Evolutionary conservation across 1,284 basidiomycete genomes (phyloP), one percentile per base, ranked within the genome.

Genomic region (Schizophyllum amplum): DNA sequence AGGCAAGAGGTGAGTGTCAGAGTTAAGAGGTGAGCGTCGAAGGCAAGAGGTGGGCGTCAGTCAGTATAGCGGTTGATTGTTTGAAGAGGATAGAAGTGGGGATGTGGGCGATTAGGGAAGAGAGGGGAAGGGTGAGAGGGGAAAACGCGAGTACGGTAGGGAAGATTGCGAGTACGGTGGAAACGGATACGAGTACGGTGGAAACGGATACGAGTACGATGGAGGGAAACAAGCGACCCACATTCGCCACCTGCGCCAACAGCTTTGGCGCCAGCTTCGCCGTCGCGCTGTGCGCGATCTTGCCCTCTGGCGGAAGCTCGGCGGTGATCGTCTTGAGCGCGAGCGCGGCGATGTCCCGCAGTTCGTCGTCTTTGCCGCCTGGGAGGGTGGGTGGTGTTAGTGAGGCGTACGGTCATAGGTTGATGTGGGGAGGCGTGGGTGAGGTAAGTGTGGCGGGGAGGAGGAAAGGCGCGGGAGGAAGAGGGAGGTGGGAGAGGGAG

Each of bases 241-340:
- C 92, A 68, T 83, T 88, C 62, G 85, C 74, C 22, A 94, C 76
- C 65, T 94, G 89, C 2, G 74, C 77, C 13, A 95, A 79, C 9
- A 97, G 77, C 67, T 90, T 91, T n/a, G 92, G 90, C 0, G 89
- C 86, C 51, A 98, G 77, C 71, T 90, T 93, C 52, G 84, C 84
- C 65, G 91, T 92, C n/a, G 90, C 87, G 46, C 84, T 86, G 1
- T 50, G 76, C 1, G 91, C 90, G 55, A 94, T 83, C 62, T 83
- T 84, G 53, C 90, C 87, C 56, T 90, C 87, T 6, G 81, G 79
- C 2, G 92, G 90, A 56, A 98, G 79, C 70, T 97, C 93, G 17
- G 88, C 81, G 0, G 94, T 93, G 64, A 98, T 94, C 1, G 93
- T 96, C 74, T 98, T 98, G 62, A 99, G 78, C 2, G 94, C 93